Evolutionary conservation across 495 filamentous ascomycete species (phyloP).

Genomic region (Bathelium albidoporum): DNA sequence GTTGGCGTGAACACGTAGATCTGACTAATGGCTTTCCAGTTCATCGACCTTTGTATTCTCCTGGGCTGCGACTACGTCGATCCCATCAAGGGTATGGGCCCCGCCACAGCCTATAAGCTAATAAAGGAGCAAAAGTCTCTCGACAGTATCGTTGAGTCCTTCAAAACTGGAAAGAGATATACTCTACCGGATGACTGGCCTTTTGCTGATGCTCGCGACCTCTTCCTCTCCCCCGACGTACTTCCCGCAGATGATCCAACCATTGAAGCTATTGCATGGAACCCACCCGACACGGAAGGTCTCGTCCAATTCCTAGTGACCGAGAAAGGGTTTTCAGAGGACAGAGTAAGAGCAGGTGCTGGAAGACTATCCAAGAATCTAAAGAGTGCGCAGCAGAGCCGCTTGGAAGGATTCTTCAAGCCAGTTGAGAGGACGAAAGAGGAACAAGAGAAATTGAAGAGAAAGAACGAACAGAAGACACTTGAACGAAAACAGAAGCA

Average conservation of each 20-base stretch:
- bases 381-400: constrained; percentile 78
- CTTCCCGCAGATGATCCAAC: constrained; percentile 71
- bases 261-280: constrained; percentile 91
- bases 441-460: constrained; percentile 72
- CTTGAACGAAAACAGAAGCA: constrained; percentile 87
- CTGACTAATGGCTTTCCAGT: constrained; percentile 46
- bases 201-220: constrained; percentile 76
- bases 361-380: constrained; percentile 72
- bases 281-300: constrained; percentile 79
- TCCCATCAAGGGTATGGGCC: constrained; percentile 86
- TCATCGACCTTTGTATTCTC: constrained; percentile 95
- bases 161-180: constrained; percentile 47
- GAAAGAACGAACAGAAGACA: constrained; percentile 84
- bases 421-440: constrained; percentile 76
- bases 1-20: constrained; percentile 51
- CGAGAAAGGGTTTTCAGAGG: constrained; percentile 96
- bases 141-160: constrained; percentile 70
- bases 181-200: constrained; percentile 87
- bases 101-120: constrained; percentile 78
- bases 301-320: constrained; percentile 77
- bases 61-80: constrained; percentile 98
- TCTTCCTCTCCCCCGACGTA: constrained; percentile 86
- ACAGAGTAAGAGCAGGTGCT: constrained; percentile 71
- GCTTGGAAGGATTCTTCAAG: constrained; percentile 98
- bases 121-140: constrained; percentile 83